Base-by-base conservation (phyloP, 148 eudicot species). In the Rhododendron ovatum region DNA sequence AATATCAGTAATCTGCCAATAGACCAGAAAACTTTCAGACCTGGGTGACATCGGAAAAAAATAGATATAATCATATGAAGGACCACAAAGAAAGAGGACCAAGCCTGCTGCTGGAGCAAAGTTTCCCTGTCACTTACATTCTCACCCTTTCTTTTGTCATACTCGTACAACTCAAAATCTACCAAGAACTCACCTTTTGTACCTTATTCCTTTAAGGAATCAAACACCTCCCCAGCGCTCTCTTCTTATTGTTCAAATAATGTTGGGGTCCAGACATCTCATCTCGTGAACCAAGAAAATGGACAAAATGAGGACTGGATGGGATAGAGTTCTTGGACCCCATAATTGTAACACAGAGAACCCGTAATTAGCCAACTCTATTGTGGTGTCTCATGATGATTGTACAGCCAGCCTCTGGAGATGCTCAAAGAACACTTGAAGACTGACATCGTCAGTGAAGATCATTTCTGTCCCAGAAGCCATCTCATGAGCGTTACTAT, bases 381-480 rank as follows among this genome's bases (percentile, higher is more conserved):
- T 22, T 59, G 78, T 7, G n/a, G 59, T 35, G 14, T 82, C 89
- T 93, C 91, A 93, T 89, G 98, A 95, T 87, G 98, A 95, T 90
- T 95, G 98, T 85, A 96, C 99, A 2, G 98, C 99, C 86, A 96
- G 89, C 93, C 91, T 94, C 94, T 95, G 99, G 55, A 96, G 98
- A 91, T 96, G 99, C 89, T 96, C 96, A 17, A 91, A 91, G 92
- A 95, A 96, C 41, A 35, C 35, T 37, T 37, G 37, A 37, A 37
- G 37, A 37, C 37, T 37, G 37, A 37, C 37, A 37, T 37, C 37
- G 37, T 37, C 37, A 37, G 99, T 96, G 91, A 95, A 95, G 63
- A 96, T 96, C 67, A 96, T 94, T 85, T 96, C 99, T 35, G 96
- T 92, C 18, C 97, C 96, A 28, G 95, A 93, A 3, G 92, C 94